Evolutionary conservation across 805 yeast species (phyloP), one percentile per base, ranked within the genome.

Genomic region (Teunomyces gatunensis): DNA sequence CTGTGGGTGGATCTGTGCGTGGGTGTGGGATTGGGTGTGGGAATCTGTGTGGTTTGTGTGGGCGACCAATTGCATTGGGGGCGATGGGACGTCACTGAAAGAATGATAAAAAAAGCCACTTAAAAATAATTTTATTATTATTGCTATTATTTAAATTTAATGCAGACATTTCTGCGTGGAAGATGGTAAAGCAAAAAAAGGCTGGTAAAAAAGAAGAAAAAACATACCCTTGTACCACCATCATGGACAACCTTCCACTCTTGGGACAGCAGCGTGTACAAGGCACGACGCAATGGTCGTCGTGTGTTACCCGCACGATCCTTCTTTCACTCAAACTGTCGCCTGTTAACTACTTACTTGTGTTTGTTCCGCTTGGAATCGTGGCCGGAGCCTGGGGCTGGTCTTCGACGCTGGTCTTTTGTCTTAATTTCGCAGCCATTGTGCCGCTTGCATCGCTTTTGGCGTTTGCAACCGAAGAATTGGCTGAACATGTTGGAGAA

Each of bases 401-500:
- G 73, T 69, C 81, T 4, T 73, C 70, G 85, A 45, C 71, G 74
- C 54, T 72, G 61, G 57, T 83, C 1, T 92, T 92, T 61, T 62
- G 79, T 62, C 68, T 89, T 56, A 92, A 92, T 65, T 94, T 92
- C 71, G 62, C 87, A 45, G 96, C 96, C 30, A 92, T 92, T 57
- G 82, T 94, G 37, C 98, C 98, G 12, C 74, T 94, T 59, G 98
- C 99, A 5, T 85, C 95, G 1, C 75, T 92, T 18, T 74, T 94
- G 48, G 95, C 97, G 0, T 89, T 77, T 69, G 95, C 97, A 35
- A 94, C 99, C 4, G 99, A 94, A 66, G 96, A 90, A 59, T 75
- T 94, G 47, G 82, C 96, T 37, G 87, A 81, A 49, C 84, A 86
- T 53, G 89, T 89, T 29, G 97, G 98, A 50, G 87, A 89, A 60